Base-by-base conservation (phyloP, 306 rosid genomes). In the Prunus padus region DNA sequence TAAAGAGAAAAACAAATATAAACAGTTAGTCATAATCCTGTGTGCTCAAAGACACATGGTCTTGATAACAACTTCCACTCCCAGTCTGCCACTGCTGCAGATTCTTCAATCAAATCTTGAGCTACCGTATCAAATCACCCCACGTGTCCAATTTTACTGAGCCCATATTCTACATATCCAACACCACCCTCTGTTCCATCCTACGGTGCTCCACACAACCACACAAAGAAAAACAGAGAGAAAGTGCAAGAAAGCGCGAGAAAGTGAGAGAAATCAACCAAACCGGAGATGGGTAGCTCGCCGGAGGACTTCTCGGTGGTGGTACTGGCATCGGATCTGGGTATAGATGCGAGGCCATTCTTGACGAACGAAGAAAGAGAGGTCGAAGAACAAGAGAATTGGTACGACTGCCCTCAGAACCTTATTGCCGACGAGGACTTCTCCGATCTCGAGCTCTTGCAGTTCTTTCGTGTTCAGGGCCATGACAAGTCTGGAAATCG, bases 341-440 rank as follows among this genome's bases (percentile, higher is more conserved):
- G 88, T 37, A 60, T 92, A 1, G 99, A 95, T 70, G 88, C 96
- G 0, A 86, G 99, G 52, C 99, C 97, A 14, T 89, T 95, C 75
- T 78, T 95, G 74, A 4, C 79, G 25, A 78, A 69, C 20, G 20
- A 26, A 20, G 81, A 70, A 23, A 19, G 64, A 45, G 81, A 65
- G 30, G 71, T 23, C 6, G 86, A 81, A 74, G 88, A 85, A 45
- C 84, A 81, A 33, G 98, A 95, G 12, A 87, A 57, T 2, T 95
- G 92, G 96, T 92, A 95, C 54, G 97, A 92, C 11, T 95, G 98
- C 71, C 74, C 96, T 37, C 97, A 90, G 67, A 31, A 77, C 75
- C 94, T 88, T 40, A 76, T 75, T 60, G 82, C 96, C 51, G 93
- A 95, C 59, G 99, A 95, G 72, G 99, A 95, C 76, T 95, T 95